Conservation (phyloP, 768 basidiomycete genomes). For the Suillus bovinus region DNA sequence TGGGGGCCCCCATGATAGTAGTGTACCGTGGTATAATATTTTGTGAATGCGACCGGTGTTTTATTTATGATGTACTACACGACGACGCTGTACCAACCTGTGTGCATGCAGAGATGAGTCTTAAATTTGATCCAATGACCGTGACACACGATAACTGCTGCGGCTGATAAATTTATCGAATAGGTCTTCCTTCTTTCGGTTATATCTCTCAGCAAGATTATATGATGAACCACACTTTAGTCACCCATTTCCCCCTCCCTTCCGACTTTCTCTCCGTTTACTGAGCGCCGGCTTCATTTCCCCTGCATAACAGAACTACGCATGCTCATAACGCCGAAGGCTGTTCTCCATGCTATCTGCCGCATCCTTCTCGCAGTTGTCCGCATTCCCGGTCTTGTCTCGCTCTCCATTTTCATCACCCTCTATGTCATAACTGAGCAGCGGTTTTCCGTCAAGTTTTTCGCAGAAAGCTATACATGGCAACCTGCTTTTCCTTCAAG, state of each 20-base stretch:
- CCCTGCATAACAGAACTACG: too few relatives aligned
- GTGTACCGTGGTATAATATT: too few relatives aligned
- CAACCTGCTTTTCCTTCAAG: slow-evolving; percentile 12
- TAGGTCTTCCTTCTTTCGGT: not conserved
- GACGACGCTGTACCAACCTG: too few relatives aligned
- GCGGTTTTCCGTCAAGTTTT: slow-evolving; percentile 4
- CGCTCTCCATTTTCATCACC: not conserved
- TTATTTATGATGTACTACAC: too few relatives aligned
- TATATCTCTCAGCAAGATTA: too few relatives aligned
- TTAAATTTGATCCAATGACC: too few relatives aligned
- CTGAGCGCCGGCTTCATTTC: not conserved
- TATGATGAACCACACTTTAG: not conserved
- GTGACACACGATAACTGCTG: not conserved
- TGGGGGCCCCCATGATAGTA: too few relatives aligned
- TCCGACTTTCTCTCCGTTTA: not conserved
- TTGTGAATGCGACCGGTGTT: too few relatives aligned
- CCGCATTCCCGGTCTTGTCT: slow-evolving; percentile 11
- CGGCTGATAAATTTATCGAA: not conserved
- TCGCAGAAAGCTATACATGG: not conserved
- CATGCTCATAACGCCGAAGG: not conserved
- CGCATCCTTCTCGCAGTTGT: not conserved
- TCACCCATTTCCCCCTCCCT: not conserved
- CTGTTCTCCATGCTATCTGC: not conserved
- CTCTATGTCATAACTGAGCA: slow-evolving; percentile 1
- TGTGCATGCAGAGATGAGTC: too few relatives aligned